Evolutionary conservation across 148 eudicot species (phyloP).

Genomic region (Fagopyrum esculentum): DNA sequence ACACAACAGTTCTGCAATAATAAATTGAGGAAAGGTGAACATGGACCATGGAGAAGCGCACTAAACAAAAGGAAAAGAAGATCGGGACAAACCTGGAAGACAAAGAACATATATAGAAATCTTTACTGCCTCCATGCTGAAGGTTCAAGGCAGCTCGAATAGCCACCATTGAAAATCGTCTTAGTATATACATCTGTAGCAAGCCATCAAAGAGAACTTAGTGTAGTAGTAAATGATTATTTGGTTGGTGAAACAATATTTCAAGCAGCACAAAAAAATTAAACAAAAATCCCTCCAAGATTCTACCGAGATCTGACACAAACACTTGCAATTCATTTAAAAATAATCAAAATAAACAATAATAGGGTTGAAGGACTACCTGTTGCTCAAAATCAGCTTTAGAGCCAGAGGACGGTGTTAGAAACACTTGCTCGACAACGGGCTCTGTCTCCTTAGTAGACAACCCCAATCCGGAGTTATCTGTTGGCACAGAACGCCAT

Average conservation of each 20-base stretch:
- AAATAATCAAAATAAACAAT: background rate
- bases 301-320: too few relatives aligned
- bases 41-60: slow-evolving; percentile 21
- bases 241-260: background rate
- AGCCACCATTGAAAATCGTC: slow-evolving; percentile 97
- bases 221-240: background rate
- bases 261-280: background rate
- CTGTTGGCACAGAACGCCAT: slow-evolving; percentile 94
- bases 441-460: slow-evolving; percentile 96
- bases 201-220: slow-evolving; percentile 9
- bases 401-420: slow-evolving; percentile 68
- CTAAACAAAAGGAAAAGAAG: background rate
- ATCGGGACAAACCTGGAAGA: slow-evolving; percentile 68
- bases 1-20: slow-evolving; percentile 80
- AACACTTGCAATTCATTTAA: too few relatives aligned
- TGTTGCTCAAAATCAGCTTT: slow-evolving; percentile 89
- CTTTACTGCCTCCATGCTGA: slow-evolving; percentile 79
- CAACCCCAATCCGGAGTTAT: slow-evolving; percentile 85
- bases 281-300: background rate
- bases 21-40: slow-evolving; percentile 19
- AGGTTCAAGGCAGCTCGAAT: slow-evolving; percentile 96
- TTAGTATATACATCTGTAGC: slow-evolving; percentile 78
- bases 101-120: slow-evolving; percentile 95
- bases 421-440: slow-evolving; percentile 92
- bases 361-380: slow-evolving; percentile 27